Conservation (phyloP, 1,284 basidiomycete genomes). For the Apiotrichum brassicae region DNA sequence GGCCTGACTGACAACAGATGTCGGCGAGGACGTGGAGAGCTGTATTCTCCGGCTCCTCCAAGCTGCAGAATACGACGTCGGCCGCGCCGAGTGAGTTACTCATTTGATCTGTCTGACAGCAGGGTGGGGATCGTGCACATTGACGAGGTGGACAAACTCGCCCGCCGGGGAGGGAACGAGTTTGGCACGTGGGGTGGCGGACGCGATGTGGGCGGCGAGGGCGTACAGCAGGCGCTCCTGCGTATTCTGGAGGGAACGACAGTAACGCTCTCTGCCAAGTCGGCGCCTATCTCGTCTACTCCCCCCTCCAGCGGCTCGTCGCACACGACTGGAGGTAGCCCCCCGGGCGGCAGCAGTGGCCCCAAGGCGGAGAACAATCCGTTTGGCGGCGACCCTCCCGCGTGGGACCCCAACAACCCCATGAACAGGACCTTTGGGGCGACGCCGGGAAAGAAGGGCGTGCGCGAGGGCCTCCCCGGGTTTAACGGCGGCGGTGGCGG, state of each 20-base stretch:
- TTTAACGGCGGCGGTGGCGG: constrained; percentile 36
- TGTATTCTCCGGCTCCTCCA: constrained; percentile 76
- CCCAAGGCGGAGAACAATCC: constrained; percentile 21
- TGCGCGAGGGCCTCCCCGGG: constrained; percentile 40
- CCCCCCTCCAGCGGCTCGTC: constrained; percentile 45
- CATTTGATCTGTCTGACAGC: not conserved
- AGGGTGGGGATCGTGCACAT: constrained; percentile 92
- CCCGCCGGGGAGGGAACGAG: constrained; percentile 59
- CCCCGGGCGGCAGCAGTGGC: constrained; percentile 2
- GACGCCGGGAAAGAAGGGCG: constrained; percentile 33
- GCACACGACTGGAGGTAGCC: not conserved
- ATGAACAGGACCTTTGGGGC: constrained; percentile 34
- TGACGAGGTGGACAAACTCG: constrained; percentile 92
- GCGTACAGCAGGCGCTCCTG: constrained; percentile 85
- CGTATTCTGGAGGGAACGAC: constrained; percentile 88
- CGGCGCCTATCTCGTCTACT: constrained; percentile 28
- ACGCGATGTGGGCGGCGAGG: constrained; percentile 90
- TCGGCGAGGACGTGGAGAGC: constrained; percentile 90
- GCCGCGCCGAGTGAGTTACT: constrained; percentile 49
- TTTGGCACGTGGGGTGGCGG: constrained; percentile 51
- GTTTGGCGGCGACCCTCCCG: constrained; percentile 26
- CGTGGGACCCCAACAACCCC: constrained; percentile 39
- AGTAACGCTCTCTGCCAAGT: constrained; percentile 66
- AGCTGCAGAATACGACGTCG: constrained; percentile 79
- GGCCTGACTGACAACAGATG: constrained; percentile 57